These are phyloP conservation scores for Erythrobasidium hasegawianum DNA, from an alignment of 1,284 basidiomycete genomes.

Conservation along the genomic window DNA sequence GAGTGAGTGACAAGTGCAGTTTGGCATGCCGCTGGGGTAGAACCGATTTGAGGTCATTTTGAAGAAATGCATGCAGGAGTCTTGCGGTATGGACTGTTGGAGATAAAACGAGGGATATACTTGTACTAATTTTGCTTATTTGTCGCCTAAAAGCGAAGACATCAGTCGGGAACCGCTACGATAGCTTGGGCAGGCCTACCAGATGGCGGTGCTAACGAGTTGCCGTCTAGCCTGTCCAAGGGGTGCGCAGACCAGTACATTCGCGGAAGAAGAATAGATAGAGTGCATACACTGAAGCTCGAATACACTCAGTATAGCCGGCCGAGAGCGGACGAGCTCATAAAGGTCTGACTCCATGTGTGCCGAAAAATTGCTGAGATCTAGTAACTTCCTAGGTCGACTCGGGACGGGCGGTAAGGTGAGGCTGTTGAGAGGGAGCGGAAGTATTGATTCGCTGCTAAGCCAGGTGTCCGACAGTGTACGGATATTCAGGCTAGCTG, in stretches of 20 bases:
- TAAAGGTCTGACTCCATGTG: constrained; percentile 7
- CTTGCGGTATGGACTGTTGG: not conserved
- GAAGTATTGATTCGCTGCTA: constrained; percentile 74
- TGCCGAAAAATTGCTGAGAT: constrained; percentile 59
- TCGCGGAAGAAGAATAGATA: constrained; percentile 64
- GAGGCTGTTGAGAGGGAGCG: constrained; percentile 64
- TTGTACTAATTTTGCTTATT: not conserved
- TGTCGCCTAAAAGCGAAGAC: constrained; percentile 8
- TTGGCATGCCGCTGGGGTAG: not conserved
- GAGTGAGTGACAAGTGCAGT: constrained; percentile 1
- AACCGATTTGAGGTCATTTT: constrained; percentile 14
- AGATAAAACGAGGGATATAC: constrained; percentile 13
- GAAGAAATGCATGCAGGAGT: not conserved
- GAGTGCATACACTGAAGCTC: constrained; percentile 91
- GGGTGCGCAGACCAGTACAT: constrained; percentile 59
- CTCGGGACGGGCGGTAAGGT: constrained; percentile 69
- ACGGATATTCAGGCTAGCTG: constrained; percentile 64
- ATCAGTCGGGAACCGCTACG: not conserved
- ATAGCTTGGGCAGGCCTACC: not conserved
- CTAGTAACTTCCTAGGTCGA: constrained; percentile 65
- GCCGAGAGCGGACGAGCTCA: constrained; percentile 42
- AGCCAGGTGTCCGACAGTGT: constrained; percentile 91
- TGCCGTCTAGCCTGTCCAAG: not conserved
- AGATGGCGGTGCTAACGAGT: constrained; percentile 10
- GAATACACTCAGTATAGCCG: constrained; percentile 70